These are phyloP conservation scores for Geosmithia putterillii DNA, from an alignment of 2,329 filamentous ascomycete genomes.

Conservation along the genomic window DNA sequence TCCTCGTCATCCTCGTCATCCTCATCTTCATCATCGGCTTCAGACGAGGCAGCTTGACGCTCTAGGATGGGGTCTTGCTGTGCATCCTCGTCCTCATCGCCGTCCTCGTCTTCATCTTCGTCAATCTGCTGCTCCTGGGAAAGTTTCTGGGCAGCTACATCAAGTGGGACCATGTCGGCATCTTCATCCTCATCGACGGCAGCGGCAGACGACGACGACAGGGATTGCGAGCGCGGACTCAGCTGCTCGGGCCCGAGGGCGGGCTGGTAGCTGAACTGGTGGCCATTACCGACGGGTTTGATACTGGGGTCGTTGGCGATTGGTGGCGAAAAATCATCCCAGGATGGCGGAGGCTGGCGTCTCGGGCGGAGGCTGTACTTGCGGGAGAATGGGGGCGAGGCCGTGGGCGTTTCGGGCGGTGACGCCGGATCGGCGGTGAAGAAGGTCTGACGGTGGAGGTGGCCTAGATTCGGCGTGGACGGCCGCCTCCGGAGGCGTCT, in stretches of 20 bases:
- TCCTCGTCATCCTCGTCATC: constrained; percentile 1
- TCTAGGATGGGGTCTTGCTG: neutral
- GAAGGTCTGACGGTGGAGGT: constrained; percentile 1
- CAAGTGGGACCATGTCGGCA: constrained; percentile 5
- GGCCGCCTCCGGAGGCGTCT: constrained; percentile 22
- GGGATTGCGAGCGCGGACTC: constrained; percentile 20
- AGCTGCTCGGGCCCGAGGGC: constrained; percentile 19
- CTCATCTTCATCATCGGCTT: constrained; percentile 1
- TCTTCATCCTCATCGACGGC: constrained; percentile 7
- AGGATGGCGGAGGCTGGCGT: constrained; percentile 13
- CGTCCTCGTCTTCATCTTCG: constrained; percentile 5
- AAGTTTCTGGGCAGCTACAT: constrained; percentile 1
- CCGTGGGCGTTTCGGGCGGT: constrained; percentile 33
- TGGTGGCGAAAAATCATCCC: constrained; percentile 16
- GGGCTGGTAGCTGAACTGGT: constrained; percentile 28
- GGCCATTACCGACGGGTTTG: constrained; percentile 25
- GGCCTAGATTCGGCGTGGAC: constrained; percentile 26
- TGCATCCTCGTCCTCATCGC: constrained; percentile 6
- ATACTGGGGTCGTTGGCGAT: constrained; percentile 25
- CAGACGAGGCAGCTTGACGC: neutral
- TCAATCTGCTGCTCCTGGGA: neutral
- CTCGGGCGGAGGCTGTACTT: constrained; percentile 17
- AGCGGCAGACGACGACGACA: constrained; percentile 11
- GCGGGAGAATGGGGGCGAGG: constrained; percentile 19
- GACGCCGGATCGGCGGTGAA: constrained; percentile 27